Base-by-base conservation (phyloP, 1,284 basidiomycete genomes). In the Ganoderma resinaceum region DNA sequence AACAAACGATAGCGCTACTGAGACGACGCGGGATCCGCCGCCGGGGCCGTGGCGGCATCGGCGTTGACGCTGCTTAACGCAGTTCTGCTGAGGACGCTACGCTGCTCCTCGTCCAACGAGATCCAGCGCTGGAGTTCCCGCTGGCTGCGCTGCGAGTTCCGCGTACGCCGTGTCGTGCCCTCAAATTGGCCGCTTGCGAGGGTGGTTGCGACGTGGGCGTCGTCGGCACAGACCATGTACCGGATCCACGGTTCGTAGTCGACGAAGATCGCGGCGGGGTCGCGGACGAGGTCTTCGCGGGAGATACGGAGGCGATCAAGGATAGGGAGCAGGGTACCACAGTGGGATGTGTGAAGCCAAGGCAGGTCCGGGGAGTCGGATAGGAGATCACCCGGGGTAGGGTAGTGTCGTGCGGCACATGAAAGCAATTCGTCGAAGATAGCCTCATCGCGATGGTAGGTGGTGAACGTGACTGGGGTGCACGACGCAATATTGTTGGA, bases 161-260 rank as follows among this genome's bases (percentile, higher is more conserved):
- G 66, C 42, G 72, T 73, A 35, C 62, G 66, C 38, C 72, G 67
- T 4, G 64, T 59, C 12, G 61, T 69, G 29, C 68, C 58, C 29
- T 69, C 70, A 16, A 61, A 60, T 9, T 2, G 31, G 40, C 65
- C 67, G 49, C 58, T 67, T 3, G 67, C 53, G n/a, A 64, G 26
- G 59, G 18, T 65, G 16, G 33, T 52, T 31, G 61, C 29, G 11
- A 65, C 29, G 18, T 52, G 59, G 26, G 62, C 65, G 46, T 73
- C 70, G 65, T 73, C 72, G 16, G 65, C 55, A 26, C 42, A 63
- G 31, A 58, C 40, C 70, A 73, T 71, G 59, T 52, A 49, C 23
- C 72, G 69, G 20, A 70, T 61, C 67, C 67, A 73, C 3, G 72
- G 70, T 49, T 70, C 70, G 65, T 73, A 73, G 62, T 73, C 72